Evolutionary conservation across 352 stramenopile species (phyloP), one percentile per base, ranked within the genome.

Genomic region (Pythium utonaiense): DNA sequence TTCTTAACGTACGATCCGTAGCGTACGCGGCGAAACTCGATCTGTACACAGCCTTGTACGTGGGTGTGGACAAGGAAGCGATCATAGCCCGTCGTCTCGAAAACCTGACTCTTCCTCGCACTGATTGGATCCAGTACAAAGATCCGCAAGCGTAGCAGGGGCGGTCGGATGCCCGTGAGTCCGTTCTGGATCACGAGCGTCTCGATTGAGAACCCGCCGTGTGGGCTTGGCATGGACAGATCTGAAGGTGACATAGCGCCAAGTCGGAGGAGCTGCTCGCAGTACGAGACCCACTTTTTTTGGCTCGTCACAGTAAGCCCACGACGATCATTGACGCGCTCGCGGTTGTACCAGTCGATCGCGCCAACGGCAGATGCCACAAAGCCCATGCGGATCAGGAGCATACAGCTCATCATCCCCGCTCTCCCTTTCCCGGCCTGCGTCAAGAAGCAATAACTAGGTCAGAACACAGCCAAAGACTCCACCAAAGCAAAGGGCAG

Each of bases 361-460:
- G 81, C 81, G 1, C 72, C 69, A 3, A 38, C 60, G 0, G 81
- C 78, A 1, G 77, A 75, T 22, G 67, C 51, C 0, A 62, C 66
- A 38, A 74, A 89, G 10, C 72, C 58, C 82, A 91, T 89, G 28
- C 77, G 78, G 6, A 89, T 34, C 13, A 91, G 61, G n/a, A 91
- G 61, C 62, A 86, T 84, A 52, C 82, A 91, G 16, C 78, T 74
- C 82, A 91, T 91, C 82, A 91, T 91, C 1, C 82, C 82, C 21
- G 79, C 82, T 48, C 82, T 65, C 22, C 82, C 82, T 55, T 91
- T 91, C 31, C 82, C 82, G 19, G 82, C 82, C 59, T 66, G 27
- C 14, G 38, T 12, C 10, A 21, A 33, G 24, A 21, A 10, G 44
- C 10, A 34, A n/a, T n/a, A n/a, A n/a, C n/a, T n/a, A n/a, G n/a